Conservation (phyloP, 2,329 filamentous ascomycete genomes). For the Xylaria multiplex region DNA sequence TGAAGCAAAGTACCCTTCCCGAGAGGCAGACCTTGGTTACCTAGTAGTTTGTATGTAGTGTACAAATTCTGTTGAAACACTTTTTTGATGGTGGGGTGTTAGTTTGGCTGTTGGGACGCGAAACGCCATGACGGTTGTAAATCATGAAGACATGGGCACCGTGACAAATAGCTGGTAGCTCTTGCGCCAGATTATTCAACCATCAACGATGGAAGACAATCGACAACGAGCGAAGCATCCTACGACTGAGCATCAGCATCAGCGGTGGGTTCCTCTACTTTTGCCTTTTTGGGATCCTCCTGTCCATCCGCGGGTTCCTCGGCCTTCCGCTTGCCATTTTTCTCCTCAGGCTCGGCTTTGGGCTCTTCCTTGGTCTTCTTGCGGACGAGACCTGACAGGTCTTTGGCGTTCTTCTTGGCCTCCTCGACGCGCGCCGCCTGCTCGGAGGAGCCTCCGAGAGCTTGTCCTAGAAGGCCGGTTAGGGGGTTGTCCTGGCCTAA, state of each 20-base stretch:
- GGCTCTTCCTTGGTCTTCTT: constrained; percentile 60
- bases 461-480: constrained; percentile 70
- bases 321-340: constrained; percentile 48
- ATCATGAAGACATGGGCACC: background rate
- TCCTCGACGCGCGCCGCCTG: constrained; percentile 74
- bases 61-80: constrained; percentile 10
- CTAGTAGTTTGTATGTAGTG: background rate
- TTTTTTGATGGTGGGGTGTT: background rate
- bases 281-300: constrained; percentile 30
- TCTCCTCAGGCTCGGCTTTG: constrained; percentile 57
- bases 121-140: background rate
- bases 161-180: background rate
- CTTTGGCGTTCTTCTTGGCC: constrained; percentile 77
- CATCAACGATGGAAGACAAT: background rate
- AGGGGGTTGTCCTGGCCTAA: constrained; percentile 62
- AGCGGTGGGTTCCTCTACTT: constrained; percentile 19
- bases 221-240: background rate
- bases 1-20: background rate
- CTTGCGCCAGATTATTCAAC: background rate
- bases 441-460: constrained; percentile 69
- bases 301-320: constrained; percentile 36
- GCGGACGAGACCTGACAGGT: constrained; percentile 78
- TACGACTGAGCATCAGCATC: constrained; percentile 6
- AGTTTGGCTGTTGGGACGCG: background rate
- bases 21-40: background rate